phyloP scores from a whole-genome alignment of 2,329 filamentous ascomycete species.

The Alternaria infectoria region DNA sequence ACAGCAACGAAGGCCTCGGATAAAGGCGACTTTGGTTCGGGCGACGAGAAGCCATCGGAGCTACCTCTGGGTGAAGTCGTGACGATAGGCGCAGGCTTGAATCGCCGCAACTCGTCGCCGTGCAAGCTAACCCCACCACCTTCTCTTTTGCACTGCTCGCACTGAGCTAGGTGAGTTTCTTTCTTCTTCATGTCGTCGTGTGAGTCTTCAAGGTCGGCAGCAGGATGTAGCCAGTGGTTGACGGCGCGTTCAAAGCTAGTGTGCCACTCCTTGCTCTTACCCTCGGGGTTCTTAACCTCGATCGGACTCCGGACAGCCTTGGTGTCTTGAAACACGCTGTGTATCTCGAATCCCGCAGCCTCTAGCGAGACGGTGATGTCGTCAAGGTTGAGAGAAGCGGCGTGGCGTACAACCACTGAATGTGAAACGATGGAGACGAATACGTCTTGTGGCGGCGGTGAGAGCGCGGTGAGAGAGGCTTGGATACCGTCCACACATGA shows the following conservation, averaged over 20 bases:
- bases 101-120: conserved; percentile 6
- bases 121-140: conserved; percentile 31
- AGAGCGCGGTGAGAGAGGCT: conserved; percentile 58
- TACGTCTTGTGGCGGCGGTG: conserved; percentile 62
- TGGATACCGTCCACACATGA: conserved; percentile 74
- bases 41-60: conserved; percentile 16
- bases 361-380: conserved; percentile 57
- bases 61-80: conserved; percentile 16
- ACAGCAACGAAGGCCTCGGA: conserved; percentile 28
- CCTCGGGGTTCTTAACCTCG: conserved; percentile 18
- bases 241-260: conserved; percentile 46
- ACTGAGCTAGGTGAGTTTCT: conserved; percentile 41
- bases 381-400: conserved; percentile 49
- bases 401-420: conserved; percentile 67
- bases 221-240: conserved; percentile 33
- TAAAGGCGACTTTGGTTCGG: conserved; percentile 13
- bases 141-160: conserved; percentile 44
- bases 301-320: conserved; percentile 17
- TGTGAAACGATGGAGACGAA: conserved; percentile 76
- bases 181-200: conserved; percentile 38
- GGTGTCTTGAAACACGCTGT: conserved; percentile 52
- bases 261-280: conserved; percentile 37
- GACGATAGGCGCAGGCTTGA: conserved; percentile 23
- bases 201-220: conserved; percentile 9
- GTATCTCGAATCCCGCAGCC: conserved; percentile 65